Evolutionary conservation across 2,329 filamentous ascomycete genomes (phyloP).

Genomic region (Grosmannia serpens): DNA sequence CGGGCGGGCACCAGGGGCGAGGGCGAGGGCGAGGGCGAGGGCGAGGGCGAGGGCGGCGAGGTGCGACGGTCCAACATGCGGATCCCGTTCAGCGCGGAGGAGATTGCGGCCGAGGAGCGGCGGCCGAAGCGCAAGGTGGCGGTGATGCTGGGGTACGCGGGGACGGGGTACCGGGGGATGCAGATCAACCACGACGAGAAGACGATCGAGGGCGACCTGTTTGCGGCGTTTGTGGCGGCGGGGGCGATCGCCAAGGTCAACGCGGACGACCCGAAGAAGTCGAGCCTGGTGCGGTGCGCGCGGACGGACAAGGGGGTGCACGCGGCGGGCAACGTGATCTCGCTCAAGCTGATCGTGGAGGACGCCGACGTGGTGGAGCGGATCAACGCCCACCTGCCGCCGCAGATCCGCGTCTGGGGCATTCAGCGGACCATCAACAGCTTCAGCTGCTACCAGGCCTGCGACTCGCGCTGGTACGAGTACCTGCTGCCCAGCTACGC

Average conservation of each 20-base stretch:
- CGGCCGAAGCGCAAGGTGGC: slow-evolving; percentile 89
- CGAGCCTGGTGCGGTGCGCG: slow-evolving; percentile 83
- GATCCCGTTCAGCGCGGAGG: slow-evolving; percentile 56
- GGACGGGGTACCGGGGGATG: slow-evolving; percentile 95
- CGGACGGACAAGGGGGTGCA: slow-evolving; percentile 97
- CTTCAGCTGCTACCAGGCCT: slow-evolving; percentile 91
- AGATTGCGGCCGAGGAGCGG: slow-evolving; percentile 78
- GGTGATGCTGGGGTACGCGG: slow-evolving; percentile 89
- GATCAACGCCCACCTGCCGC: slow-evolving; percentile 75
- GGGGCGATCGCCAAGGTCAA: slow-evolving; percentile 95
- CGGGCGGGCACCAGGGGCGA: neutral
- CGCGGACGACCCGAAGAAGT: slow-evolving; percentile 93
- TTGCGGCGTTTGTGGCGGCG: slow-evolving; percentile 80
- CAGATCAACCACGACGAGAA: slow-evolving; percentile 75
- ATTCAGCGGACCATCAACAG: slow-evolving; percentile 79
- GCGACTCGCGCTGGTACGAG: slow-evolving; percentile 94
- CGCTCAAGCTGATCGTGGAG: slow-evolving; percentile 89
- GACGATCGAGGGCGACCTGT: slow-evolving; percentile 93
- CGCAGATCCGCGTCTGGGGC: slow-evolving; percentile 92
- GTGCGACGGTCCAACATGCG: slow-evolving; percentile 39
- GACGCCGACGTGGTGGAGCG: slow-evolving; percentile 77
- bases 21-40: neutral
- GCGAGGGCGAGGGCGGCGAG: slow-evolving; percentile 21
- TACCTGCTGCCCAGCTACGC: slow-evolving; percentile 92
- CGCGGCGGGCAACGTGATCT: slow-evolving; percentile 90